Conservation (phyloP, 106 monocot genomes). For the Allium cepa region DNA sequence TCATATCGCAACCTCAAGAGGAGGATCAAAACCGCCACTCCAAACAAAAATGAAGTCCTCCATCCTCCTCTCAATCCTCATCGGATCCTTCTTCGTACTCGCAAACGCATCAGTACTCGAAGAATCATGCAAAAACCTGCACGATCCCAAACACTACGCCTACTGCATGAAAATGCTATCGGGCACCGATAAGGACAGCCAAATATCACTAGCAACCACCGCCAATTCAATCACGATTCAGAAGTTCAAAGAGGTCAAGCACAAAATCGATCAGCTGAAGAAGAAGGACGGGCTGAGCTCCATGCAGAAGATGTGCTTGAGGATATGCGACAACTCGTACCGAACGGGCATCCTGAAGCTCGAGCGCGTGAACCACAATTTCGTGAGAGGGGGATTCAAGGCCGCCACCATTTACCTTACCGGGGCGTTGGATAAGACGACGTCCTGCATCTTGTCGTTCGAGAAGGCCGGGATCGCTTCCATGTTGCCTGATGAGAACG, state of each 20-base stretch:
- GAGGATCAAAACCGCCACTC: too few relatives aligned
- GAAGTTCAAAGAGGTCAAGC: background rate
- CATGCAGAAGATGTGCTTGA: background rate
- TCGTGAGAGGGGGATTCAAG: background rate
- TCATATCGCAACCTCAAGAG: too few relatives aligned
- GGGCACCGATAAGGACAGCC: too few relatives aligned
- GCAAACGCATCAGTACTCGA: too few relatives aligned
- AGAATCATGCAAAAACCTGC: too few relatives aligned
- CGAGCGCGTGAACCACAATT: background rate
- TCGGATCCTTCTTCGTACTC: too few relatives aligned
- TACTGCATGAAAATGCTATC: too few relatives aligned
- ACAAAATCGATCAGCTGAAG: background rate
- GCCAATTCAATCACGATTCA: background rate
- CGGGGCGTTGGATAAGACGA: background rate
- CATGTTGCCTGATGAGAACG: background rate
- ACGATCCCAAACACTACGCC: too few relatives aligned
- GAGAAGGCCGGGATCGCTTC: background rate
- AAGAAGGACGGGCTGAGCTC: background rate
- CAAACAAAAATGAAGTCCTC: too few relatives aligned
- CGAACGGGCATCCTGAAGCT: background rate
- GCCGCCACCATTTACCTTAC: background rate
- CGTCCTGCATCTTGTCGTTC: background rate
- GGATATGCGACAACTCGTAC: background rate
- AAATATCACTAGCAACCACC: background rate
- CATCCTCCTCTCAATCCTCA: too few relatives aligned